These are phyloP conservation scores for Gymnopus androsaceus DNA, from an alignment of 1,284 basidiomycete genomes.

Conservation along the genomic window DNA sequence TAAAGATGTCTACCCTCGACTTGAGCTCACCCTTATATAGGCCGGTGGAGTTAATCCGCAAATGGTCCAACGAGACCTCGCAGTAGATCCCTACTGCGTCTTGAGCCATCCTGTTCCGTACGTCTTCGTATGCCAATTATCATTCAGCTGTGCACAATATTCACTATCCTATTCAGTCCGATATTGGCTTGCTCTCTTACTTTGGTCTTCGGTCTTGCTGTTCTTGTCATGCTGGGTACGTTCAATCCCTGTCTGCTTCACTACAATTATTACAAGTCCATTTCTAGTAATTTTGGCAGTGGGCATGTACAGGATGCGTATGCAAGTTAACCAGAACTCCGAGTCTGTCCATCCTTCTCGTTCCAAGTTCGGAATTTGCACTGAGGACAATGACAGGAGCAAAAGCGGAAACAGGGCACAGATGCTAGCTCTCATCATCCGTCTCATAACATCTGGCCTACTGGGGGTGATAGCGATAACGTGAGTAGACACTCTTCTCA, in stretches of 20 bases:
- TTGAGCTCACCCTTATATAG: background rate
- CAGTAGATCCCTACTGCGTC: slow-evolving; percentile 4
- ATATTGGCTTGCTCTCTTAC: background rate
- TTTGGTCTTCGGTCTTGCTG: background rate
- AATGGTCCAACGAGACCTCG: background rate
- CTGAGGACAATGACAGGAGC: background rate
- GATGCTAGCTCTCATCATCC: background rate
- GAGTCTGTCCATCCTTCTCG: background rate
- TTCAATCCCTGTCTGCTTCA: background rate
- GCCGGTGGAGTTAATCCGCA: background rate
- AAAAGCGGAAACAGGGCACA: background rate
- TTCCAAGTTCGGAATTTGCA: background rate
- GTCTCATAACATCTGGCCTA: background rate
- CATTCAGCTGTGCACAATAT: background rate
- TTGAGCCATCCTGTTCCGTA: slow-evolving; percentile 1
- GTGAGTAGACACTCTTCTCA: background rate
- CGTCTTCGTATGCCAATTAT: background rate
- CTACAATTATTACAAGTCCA: too few species aligned
- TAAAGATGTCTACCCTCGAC: background rate
- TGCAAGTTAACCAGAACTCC: background rate
- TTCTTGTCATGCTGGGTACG: background rate
- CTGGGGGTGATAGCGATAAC: background rate
- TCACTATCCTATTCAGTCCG: background rate
- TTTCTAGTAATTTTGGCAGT: background rate
- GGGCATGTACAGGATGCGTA: background rate